Evolutionary conservation across 352 stramenopile species (phyloP), one percentile per base, ranked within the genome.

Genomic region (Phytophthora idaei): DNA sequence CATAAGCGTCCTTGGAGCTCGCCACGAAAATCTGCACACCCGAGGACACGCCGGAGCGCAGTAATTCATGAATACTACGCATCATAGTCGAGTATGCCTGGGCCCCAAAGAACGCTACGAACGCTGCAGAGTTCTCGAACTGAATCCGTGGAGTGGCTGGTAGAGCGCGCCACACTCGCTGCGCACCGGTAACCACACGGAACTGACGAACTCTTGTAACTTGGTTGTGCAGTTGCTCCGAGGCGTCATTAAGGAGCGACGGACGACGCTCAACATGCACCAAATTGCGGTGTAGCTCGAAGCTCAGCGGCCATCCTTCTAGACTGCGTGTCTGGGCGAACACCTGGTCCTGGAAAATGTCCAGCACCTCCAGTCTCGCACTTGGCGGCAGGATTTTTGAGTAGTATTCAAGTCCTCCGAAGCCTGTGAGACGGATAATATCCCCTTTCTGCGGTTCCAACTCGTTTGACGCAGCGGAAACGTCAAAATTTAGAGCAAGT

Each of bases 401-500:
- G 61, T 91, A 90, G 37, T 91, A 91, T 53, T 91, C 78, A 25
- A 85, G 71, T 42, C 83, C 83, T 27, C 83, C 80, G 66, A 88
- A 91, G 31, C 83, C 83, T 2, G 71, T 71, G 2, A 91, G 61
- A 7, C 83, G 76, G 25, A 91, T 73, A 51, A 89, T 71, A 57
- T 91, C 83, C 8, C 80, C 77, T 32, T 87, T 88, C 5, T 69
- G 69, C 3, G 77, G 80, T 44, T 81, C 73, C 39, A 89, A 42
- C 2, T 61, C 70, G 5, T 76, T 79, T 0, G 78, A 72, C 12
- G 57, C 61, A 56, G 61, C 48, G 12, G 71, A 75, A 0, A 78
- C 66, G 29, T 91, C 83, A 74, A 87, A 90, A 56, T 84, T 64
- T 15, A 91, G 58, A 10, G 74, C 54, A 28, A 91, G 61, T 52